phyloP scores from a whole-genome alignment of 306 rosid species.

The Inga leiocalycina region DNA sequence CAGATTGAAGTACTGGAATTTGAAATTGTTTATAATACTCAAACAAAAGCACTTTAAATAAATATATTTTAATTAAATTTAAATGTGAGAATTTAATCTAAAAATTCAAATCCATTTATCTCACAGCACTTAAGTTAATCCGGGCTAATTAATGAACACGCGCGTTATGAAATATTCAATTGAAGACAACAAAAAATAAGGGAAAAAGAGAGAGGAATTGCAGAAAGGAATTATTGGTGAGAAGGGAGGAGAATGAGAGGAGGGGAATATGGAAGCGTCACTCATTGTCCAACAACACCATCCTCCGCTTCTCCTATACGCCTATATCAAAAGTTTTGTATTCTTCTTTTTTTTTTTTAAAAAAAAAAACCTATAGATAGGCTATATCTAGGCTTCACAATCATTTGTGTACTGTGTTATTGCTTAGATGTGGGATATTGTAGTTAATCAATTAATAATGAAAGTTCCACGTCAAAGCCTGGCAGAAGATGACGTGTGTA shows the following conservation, averaged over 20 bases:
- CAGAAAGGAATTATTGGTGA: constrained; percentile 44
- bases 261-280: constrained; percentile 90
- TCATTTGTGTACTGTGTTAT: neutral
- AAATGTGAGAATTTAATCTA: too few relatives aligned
- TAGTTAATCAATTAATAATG: constrained; percentile 18
- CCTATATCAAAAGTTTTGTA: neutral
- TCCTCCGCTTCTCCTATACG: constrained; percentile 32
- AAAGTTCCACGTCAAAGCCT: constrained; percentile 53
- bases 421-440: too few relatives aligned
- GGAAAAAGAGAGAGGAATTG: constrained; percentile 22
- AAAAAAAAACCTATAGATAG: too few relatives aligned
- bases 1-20: too few relatives aligned
- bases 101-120: too few relatives aligned
- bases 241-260: constrained; percentile 41
- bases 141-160: too few relatives aligned
- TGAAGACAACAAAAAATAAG: neutral
- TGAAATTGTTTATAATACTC: too few relatives aligned
- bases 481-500: constrained; percentile 54
- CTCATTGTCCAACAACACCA: constrained; percentile 87
- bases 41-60: too few relatives aligned
- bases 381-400: neutral
- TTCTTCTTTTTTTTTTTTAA: too few relatives aligned
- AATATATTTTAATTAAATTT: too few relatives aligned
- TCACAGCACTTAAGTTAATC: too few relatives aligned
- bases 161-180: neutral